Base-by-base conservation (phyloP, 192 early-diverging fungal genomes). In the Backusella tuberculispora region DNA sequence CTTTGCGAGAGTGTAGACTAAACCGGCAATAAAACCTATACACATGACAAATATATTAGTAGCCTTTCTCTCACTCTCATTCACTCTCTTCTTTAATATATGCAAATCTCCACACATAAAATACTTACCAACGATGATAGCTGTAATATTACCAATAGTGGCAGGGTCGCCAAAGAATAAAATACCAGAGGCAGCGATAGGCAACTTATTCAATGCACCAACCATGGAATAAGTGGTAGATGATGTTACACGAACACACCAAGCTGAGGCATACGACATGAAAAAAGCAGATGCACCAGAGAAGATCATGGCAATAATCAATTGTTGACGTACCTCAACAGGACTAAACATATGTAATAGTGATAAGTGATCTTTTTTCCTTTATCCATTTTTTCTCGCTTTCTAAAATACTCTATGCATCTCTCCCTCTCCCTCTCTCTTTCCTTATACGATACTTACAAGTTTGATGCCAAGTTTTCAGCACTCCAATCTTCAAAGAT, bases 191-290 rank as follows among this genome's bases (percentile, higher is more conserved):
- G 97, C 84, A 6, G 96, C 94, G 70, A 99, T 95, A 6, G 98
- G 98, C 43, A 99, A 85, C 75, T 99, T 99, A 84, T 99, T 99
- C 64, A 99, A 90, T 14, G 98, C 96, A 13, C 98, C 98, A 44
- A 96, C 96, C 98, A 99, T 99, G 44, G 89, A 91, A 80, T 93
- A 95, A 0, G 94, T 95, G 40, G 94, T 95, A 2, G 86, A 89
- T 26, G 64, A 74, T 17, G 92, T 85, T 13, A 90, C 86, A 60
- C 93, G 86, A 29, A 94, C 87, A 76, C 93, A 94, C 92, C 92
- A 95, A 76, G 92, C 90, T 76, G 90, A 89, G 9, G 86, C 77
- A 75, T 94, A 96, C 37, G 92, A 93, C 77, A 99, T 99, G 41
- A 88, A 90, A 87, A 99, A 99, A n/a, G 94, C 93, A 4, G 91